Conservation (phyloP, 2,329 filamentous ascomycete genomes). For the Colletotrichum eremochloae region DNA sequence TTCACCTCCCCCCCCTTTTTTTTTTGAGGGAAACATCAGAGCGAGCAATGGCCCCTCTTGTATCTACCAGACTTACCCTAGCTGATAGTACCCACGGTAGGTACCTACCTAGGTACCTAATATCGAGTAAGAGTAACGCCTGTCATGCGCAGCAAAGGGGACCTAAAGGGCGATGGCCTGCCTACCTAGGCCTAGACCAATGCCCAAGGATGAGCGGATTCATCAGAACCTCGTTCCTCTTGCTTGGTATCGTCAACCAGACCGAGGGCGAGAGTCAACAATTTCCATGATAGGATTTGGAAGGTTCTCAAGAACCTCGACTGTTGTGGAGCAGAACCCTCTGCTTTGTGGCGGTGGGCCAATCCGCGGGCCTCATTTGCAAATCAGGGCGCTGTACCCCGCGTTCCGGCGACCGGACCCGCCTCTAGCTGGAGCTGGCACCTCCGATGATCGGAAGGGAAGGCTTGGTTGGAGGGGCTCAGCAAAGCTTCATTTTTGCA, state of each 20-base stretch:
- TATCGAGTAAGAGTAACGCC: neutral
- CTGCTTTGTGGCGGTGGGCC: conserved; percentile 42
- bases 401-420: conserved; percentile 54
- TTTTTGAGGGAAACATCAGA: neutral
- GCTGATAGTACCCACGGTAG: no score
- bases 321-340: neutral
- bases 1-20: neutral
- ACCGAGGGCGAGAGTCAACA: neutral
- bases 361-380: conserved; percentile 49
- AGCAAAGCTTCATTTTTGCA: conserved; percentile 26
- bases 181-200: neutral
- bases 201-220: conserved; percentile 8
- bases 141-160: neutral
- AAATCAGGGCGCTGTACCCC: conserved; percentile 52
- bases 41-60: no score
- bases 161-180: neutral
- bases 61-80: no score
- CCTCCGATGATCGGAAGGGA: conserved; percentile 52
- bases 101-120: no score
- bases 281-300: conserved; percentile 27
- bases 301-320: conserved; percentile 29
- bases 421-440: conserved; percentile 28
- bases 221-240: neutral
- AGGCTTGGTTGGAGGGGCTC: neutral
- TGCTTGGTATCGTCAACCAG: conserved; percentile 13